Percentiles rank a stretch among this genome's conserved stretches.
These are phyloP conservation scores for Sonneratia caseolaris DNA, from an alignment of 345 rosid species.

Conservation along the genomic window DNA sequence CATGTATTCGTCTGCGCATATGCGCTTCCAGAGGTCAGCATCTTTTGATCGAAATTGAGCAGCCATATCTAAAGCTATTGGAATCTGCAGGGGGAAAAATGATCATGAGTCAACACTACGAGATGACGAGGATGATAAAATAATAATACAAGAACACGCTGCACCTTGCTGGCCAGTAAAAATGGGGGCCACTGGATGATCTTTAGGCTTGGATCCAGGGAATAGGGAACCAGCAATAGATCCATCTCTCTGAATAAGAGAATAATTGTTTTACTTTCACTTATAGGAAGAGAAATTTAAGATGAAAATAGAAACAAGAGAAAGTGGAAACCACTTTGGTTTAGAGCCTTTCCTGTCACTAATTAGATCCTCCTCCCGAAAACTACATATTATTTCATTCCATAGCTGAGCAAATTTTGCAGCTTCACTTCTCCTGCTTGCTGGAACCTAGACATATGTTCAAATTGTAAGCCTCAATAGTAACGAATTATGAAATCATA, in stretches of 20 bases:
- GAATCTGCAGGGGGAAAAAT: constrained; percentile 43
- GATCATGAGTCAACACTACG: constrained; percentile 9
- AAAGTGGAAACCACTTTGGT: constrained; percentile 4
- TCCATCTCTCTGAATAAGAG: constrained; percentile 85
- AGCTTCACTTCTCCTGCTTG: constrained; percentile 90
- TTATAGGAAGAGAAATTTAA: constrained; percentile 5
- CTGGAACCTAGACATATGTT: constrained; percentile 49
- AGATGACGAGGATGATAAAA: constrained; percentile 5
- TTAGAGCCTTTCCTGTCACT: constrained; percentile 71
- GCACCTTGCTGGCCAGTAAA: constrained; percentile 96
- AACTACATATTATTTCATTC: constrained; percentile 91
- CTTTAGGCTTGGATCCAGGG: constrained; percentile 85
- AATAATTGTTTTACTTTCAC: constrained; percentile 17
- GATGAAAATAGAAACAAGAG: constrained; percentile 7
- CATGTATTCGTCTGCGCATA: constrained; percentile 93
- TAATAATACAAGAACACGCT: constrained; percentile 11
- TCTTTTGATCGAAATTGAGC: constrained; percentile 72
- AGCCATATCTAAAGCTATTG: constrained; percentile 94
- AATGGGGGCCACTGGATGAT: constrained; percentile 98
- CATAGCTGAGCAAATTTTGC: constrained; percentile 97
- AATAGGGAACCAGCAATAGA: constrained; percentile 80
- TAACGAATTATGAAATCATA: neutral
- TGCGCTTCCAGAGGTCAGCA: constrained; percentile 90
- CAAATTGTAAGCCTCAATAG: neutral
- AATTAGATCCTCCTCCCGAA: constrained; percentile 98